Evolutionary conservation across 805 yeast genomes (phyloP).

Genomic region (Teunomyces pallodes): DNA sequence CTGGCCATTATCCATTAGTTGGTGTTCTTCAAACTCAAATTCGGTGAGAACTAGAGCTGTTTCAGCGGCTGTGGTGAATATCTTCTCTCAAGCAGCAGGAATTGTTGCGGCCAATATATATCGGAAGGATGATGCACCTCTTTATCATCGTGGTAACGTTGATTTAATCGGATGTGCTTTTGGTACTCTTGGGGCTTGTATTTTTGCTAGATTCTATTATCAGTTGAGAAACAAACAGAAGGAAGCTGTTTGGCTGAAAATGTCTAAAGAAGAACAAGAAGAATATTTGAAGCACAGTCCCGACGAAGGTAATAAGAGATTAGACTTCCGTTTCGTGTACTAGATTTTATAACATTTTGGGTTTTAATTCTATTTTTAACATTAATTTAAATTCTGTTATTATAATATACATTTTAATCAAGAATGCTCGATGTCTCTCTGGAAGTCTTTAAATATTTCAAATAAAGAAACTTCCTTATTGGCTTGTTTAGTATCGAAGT

Average conservation of each 20-base stretch:
- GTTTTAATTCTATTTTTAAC: not conserved
- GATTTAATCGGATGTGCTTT: conserved; percentile 38
- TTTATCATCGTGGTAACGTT: conserved; percentile 57
- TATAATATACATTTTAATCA: not conserved
- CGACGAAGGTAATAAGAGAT: conserved; percentile 58
- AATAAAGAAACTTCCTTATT: conserved; percentile 2
- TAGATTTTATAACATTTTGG: conserved; percentile 7
- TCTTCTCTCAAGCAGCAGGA: conserved; percentile 58
- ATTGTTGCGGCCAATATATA: conserved; percentile 58
- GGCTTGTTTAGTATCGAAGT: conserved; percentile 1
- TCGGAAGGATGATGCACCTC: conserved; percentile 55
- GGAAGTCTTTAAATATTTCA: conserved; percentile 2
- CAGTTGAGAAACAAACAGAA: conserved; percentile 43
- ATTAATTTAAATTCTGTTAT: not conserved
- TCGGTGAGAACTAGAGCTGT: conserved; percentile 62
- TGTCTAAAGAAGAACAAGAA: conserved; percentile 50
- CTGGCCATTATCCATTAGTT: conserved; percentile 55
- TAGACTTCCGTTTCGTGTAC: conserved; percentile 45
- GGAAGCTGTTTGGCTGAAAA: conserved; percentile 47
- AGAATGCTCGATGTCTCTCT: conserved; percentile 2
- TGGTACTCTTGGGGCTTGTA: conserved; percentile 27
- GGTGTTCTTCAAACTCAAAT: conserved; percentile 64
- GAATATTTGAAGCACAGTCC: conserved; percentile 44
- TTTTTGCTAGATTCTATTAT: conserved; percentile 39
- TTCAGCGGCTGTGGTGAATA: conserved; percentile 63